Evolutionary conservation across 2,329 filamentous ascomycete genomes (phyloP).

Genomic region (Monosporascus sp.): DNA sequence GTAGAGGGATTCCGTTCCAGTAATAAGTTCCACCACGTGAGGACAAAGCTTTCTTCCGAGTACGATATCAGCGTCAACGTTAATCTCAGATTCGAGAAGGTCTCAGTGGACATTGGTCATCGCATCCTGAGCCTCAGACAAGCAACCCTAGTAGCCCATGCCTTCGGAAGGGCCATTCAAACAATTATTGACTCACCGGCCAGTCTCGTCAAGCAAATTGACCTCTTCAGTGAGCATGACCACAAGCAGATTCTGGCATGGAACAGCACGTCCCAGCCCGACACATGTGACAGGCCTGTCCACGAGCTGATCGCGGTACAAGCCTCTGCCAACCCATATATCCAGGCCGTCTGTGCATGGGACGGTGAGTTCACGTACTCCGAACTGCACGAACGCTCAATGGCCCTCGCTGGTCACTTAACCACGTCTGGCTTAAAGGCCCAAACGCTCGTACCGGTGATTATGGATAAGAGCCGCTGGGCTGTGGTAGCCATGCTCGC

Average conservation of each 20-base stretch:
- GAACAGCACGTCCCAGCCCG: conserved; percentile 40
- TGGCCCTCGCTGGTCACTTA: conserved; percentile 24
- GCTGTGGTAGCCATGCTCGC: conserved; percentile 67
- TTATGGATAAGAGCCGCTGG: conserved; percentile 65
- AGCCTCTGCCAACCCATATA: conserved; percentile 33
- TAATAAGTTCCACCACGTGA: conserved; percentile 31
- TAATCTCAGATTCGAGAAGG: conserved; percentile 34
- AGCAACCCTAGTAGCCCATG: conserved; percentile 43
- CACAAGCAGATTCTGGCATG: conserved; percentile 50
- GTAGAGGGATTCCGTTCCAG: conserved; percentile 18
- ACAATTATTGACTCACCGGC: conserved; percentile 39
- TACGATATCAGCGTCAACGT: conserved; percentile 43
- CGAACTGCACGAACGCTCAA: conserved; percentile 23
- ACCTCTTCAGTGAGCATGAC: conserved; percentile 52
- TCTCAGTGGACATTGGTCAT: conserved; percentile 41
- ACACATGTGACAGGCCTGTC: conserved; percentile 36
- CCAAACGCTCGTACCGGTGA: conserved; percentile 53
- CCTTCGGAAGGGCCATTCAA: conserved; percentile 48
- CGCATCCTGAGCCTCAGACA: conserved; percentile 39
- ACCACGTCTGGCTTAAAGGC: conserved; percentile 21
- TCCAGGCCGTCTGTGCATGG: conserved; percentile 27
- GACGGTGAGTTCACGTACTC: conserved; percentile 27
- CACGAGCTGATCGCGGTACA: conserved; percentile 42
- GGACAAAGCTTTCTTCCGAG: conserved; percentile 39
- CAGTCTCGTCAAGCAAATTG: conserved; percentile 38